Conservation (phyloP, 805 yeast genomes). For the Priceomyces melissophilus region DNA sequence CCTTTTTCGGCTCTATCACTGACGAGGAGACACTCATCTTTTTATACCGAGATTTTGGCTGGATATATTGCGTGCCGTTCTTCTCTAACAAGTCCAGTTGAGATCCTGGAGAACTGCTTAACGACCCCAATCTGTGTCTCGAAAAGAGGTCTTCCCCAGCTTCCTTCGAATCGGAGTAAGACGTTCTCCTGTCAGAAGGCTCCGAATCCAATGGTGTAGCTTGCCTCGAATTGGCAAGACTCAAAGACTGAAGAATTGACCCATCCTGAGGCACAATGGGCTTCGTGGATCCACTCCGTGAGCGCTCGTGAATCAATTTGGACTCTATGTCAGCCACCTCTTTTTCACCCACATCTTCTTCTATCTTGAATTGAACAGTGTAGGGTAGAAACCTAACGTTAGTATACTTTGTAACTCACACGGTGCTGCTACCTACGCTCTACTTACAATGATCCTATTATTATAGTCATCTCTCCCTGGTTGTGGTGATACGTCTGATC, state of each 20-base stretch:
- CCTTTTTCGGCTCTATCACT: constrained; percentile 34
- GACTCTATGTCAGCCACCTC: neutral
- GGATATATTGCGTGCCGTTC: constrained; percentile 33
- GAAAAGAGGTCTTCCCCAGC: constrained; percentile 57
- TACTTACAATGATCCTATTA: constrained; percentile 67
- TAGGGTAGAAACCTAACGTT: constrained; percentile 60
- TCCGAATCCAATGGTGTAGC: constrained; percentile 15
- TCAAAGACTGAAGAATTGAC: constrained; percentile 34
- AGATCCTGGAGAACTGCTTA: constrained; percentile 1
- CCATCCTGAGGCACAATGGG: constrained; percentile 8
- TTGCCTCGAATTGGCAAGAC: constrained; percentile 31
- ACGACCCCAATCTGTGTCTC: constrained; percentile 9
- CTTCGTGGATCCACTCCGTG: neutral
- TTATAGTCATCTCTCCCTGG: constrained; percentile 50
- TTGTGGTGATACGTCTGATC: neutral
- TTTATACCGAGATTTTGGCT: constrained; percentile 42
- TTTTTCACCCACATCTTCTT: constrained; percentile 13
- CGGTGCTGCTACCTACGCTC: neutral
- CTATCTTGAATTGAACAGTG: constrained; percentile 64
- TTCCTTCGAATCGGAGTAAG: constrained; percentile 8
- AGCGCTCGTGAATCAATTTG: constrained; percentile 5
- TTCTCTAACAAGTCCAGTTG: constrained; percentile 23
- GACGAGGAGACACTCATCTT: constrained; percentile 24
- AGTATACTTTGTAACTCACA: constrained; percentile 9
- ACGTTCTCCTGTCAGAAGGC: neutral